Conservation (phyloP, 1,139 yeast genomes). For the Trichomonascaceae sp. region DNA sequence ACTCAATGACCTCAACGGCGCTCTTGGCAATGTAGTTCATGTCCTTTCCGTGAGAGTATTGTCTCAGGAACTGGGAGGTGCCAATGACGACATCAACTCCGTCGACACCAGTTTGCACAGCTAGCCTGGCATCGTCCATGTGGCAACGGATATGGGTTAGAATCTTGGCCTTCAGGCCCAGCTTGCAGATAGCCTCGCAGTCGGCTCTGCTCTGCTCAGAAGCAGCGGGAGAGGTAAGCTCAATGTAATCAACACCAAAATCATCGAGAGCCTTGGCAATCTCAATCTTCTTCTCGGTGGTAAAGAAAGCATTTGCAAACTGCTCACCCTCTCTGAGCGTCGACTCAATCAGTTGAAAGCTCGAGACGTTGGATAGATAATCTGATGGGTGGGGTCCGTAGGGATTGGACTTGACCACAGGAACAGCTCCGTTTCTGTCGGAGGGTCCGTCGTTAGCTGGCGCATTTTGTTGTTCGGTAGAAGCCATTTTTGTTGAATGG, state of each 20-base stretch:
- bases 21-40: constrained; percentile 96
- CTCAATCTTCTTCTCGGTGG: constrained; percentile 91
- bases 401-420: constrained; percentile 42
- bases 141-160: constrained; percentile 90
- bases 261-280: constrained; percentile 96
- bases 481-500: constrained; percentile 5
- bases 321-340: constrained; percentile 98
- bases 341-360: constrained; percentile 87
- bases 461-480: constrained; percentile 1
- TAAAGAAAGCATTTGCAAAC: constrained; percentile 92
- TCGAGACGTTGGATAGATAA: constrained; percentile 75
- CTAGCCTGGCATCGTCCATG: constrained; percentile 96
- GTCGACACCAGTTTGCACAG: constrained; percentile 96
- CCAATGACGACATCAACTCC: constrained; percentile 99
- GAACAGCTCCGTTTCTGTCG: constrained; percentile 10
- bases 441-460: constrained; percentile 7
- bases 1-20: constrained; percentile 94
- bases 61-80: constrained; percentile 88
- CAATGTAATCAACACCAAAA: constrained; percentile 96
- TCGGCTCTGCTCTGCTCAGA: constrained; percentile 86
- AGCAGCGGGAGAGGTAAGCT: constrained; percentile 95
- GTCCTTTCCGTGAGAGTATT: constrained; percentile 95
- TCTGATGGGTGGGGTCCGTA: constrained; percentile 95
- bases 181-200: constrained; percentile 96
- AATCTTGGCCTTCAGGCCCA: constrained; percentile 90